Base-by-base conservation (phyloP, 306 rosid genomes). In the Gastrolobium villosum region DNA sequence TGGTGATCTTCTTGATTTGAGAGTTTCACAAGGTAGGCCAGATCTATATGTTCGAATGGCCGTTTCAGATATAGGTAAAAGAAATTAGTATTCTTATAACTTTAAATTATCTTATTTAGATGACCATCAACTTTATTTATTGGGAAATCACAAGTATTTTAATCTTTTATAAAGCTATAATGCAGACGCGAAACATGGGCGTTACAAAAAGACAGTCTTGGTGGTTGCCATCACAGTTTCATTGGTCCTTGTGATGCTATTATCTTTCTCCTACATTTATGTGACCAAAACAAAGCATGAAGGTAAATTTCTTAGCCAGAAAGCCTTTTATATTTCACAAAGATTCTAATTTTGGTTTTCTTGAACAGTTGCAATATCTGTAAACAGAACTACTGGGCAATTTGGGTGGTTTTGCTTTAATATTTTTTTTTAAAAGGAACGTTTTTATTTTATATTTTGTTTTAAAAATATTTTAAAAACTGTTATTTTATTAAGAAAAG, bases 31-130 rank as follows among this genome's bases (percentile, higher is more conserved):
- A 0, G 0, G 14, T 8, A 32, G 67, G 1, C 72, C 36, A 62
- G 53, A 75, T 62, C 10, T 75, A 0, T 75, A 62, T 63, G 30
- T 84, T 46, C 59, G 88, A 14, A n/a, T 61, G 34, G 57, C 82
- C 0, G 63, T 10, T 13, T 11, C 81, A 10, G 65, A 40, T 1
- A 44, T 5, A 0, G 81, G 75, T 56, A 31, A 35, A 7, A n/a
- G 11, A 20, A 20, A 3, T 28, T 31, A 2, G 3, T 9, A 1
- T 10, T 30, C 63, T 10, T 28, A 7, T 30, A 30, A 56, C 63
- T 7, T 31, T 30, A 6, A 30, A 7, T 31, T 55, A 6, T 55
- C 3, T 1, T 54, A 6, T 15, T 15, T 20, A 2, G 26, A 20
- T 32, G 20, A 3, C 3, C 1, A 7, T 13, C 1, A 28, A 10